A percentile compares a stretch with the other conserved stretches of the same genome.
These are phyloP conservation scores for Aureobasidium melanogenum DNA, from an alignment of 2,329 filamentous ascomycete species.

Conservation along the genomic window DNA sequence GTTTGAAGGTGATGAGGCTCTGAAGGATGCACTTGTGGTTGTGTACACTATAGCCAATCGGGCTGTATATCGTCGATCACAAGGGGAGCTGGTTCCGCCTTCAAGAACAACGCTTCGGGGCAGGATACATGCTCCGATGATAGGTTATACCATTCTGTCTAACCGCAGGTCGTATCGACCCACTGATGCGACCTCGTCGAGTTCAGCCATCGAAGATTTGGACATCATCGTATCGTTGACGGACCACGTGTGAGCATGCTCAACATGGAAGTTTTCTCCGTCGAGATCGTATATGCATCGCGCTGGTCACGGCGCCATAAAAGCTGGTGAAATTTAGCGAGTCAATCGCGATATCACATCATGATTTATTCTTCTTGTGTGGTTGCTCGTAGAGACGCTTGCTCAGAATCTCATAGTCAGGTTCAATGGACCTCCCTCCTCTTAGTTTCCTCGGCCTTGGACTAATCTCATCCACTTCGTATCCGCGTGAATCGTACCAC, in stretches of 20 bases:
- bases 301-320: not conserved
- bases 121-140: not conserved
- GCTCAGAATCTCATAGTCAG: constrained; percentile 46
- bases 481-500: constrained; percentile 57
- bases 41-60: not conserved
- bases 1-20: not conserved
- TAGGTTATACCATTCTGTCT: not conserved
- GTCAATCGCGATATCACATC: not conserved
- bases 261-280: not conserved
- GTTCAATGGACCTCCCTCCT: constrained; percentile 40
- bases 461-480: constrained; percentile 42
- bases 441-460: constrained; percentile 41
- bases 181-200: too few relatives aligned
- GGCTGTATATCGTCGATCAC: too few relatives aligned
- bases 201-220: too few relatives aligned
- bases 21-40: not conserved
- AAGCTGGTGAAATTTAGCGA: not conserved
- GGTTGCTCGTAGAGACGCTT: constrained; percentile 23
- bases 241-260: not conserved
- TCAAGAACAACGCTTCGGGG: not conserved
- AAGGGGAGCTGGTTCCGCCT: not conserved
- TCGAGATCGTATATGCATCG: not conserved
- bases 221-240: not conserved
- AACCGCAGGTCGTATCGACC: not conserved
- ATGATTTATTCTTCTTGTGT: not conserved